Conservation (phyloP, 140 eudicot genomes). For the Anethum foeniculum region DNA sequence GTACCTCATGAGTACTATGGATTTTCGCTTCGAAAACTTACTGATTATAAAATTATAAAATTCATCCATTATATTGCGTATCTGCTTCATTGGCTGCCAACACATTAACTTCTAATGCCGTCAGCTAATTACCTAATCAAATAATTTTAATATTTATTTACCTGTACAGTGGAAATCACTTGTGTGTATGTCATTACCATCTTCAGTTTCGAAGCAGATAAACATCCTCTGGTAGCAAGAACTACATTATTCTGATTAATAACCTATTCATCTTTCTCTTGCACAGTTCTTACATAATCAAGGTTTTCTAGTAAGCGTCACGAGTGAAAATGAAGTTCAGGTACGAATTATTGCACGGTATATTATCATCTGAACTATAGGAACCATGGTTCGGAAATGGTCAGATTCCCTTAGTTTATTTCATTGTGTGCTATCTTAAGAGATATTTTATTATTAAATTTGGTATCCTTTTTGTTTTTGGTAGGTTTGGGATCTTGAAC, state of each 20-base stretch:
- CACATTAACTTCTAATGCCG: not conserved
- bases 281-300: constrained; percentile 83
- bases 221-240: not conserved
- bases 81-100: not conserved
- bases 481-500: constrained; percentile 92
- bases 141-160: not conserved
- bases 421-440: not conserved
- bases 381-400: not conserved
- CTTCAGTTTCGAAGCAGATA: not conserved
- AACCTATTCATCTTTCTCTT: constrained; percentile 9
- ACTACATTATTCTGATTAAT: not conserved
- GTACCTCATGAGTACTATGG: not conserved
- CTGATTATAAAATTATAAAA: not conserved
- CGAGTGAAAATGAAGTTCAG: constrained; percentile 85
- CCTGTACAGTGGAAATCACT: not conserved
- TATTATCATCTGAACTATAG: constrained; percentile 16
- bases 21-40: not conserved
- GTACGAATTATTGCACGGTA: constrained; percentile 26
- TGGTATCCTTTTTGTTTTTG: constrained; percentile 24
- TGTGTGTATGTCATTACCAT: not conserved
- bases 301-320: constrained; percentile 76
- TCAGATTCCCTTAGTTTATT: not conserved
- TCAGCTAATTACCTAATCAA: not conserved
- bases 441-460: not conserved
- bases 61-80: not conserved